phyloP scores from a whole-genome alignment of 176 grass and related monocot genomes.

The Echinochloa phyllopogon region DNA sequence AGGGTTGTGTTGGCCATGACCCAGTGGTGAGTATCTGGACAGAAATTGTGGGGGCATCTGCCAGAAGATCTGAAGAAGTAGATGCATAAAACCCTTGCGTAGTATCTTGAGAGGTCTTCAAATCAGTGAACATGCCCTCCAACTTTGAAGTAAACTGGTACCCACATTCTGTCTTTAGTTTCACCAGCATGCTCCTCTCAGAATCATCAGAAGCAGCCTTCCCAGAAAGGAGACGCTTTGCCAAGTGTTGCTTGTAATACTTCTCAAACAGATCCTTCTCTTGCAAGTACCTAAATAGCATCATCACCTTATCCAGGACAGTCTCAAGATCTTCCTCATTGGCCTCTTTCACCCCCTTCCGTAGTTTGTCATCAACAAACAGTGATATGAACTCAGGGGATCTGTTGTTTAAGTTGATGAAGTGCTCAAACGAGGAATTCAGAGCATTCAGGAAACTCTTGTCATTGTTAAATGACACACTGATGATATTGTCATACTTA shows the following conservation, averaged over 20 bases:
- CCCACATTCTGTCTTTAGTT: conserved; percentile 84
- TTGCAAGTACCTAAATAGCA: conserved; percentile 84
- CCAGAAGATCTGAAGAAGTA: conserved; percentile 38
- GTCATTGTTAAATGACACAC: conserved; percentile 72
- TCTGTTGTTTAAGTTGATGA: conserved; percentile 87
- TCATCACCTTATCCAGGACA: conserved; percentile 79
- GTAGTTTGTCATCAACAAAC: conserved; percentile 86
- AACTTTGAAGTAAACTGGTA: conserved; percentile 90
- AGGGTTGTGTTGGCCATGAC: conserved; percentile 82
- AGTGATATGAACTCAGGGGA: conserved; percentile 86
- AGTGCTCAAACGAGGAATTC: conserved; percentile 78
- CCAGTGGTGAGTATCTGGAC: conserved; percentile 89
- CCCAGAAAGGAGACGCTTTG: conserved; percentile 66
- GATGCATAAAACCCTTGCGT: conserved; percentile 70
- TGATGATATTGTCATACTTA: conserved; percentile 76
- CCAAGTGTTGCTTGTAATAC: conserved; percentile 86
- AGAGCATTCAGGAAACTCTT: conserved; percentile 83
- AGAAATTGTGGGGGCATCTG: conserved; percentile 58
- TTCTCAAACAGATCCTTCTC: conserved; percentile 93
- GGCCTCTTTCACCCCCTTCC: conserved; percentile 76
- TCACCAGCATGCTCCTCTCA: conserved; percentile 83
- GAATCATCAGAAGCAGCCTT: conserved; percentile 70
- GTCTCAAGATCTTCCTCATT: conserved; percentile 82
- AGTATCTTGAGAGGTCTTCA: conserved; percentile 79
- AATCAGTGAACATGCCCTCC: conserved; percentile 80